Base-by-base conservation (phyloP, 2,329 filamentous ascomycete species). In the Apiospora aurea region DNA sequence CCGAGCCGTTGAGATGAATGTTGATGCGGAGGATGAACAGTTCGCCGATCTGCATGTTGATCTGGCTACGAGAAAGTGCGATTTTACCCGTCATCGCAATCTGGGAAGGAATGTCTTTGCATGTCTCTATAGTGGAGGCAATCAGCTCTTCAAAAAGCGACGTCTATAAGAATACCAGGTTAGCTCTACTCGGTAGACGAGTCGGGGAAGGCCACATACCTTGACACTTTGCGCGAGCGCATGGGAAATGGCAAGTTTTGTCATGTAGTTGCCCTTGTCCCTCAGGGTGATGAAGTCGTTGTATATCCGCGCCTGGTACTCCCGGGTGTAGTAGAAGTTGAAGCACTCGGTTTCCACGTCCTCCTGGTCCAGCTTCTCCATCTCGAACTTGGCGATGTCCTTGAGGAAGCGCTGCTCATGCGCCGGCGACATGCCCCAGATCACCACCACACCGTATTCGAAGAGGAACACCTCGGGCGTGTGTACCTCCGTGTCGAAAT, bases 41-140 rank as follows among this genome's bases (percentile, higher is more conserved):
- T 84, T 99, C 95, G 81, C 96, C 96, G 73, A 99, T 98, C 83
- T 98, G 95, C 95, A 98, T 98, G 86, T 98, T 98, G 86, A 99
- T 98, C 81, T 98, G 91, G 72, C 91, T 91, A 61, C 96, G 91
- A 72, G 92, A 94, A 72, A 99, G 90, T 71, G 94, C 92, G 79
- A 99, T 96, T 79, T 95, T 96, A 75, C 96, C 96, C 0, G 96
- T 98, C 75, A 93, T 86, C 2, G 96, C 96, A 77, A 99, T 97
- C 81, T 97, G 94, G 11, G 94, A 92, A 0, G 96, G 96, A 5
- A 99, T 93, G 72, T 97, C 94, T 80, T 97, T 97, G 78, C 95
- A 98, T 0, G 93, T 92, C 76, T 97, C 93, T 77, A 99, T 97
- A 2, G 96, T 98, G 70, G 95, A 94, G 71, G 96, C 94, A 66